These are phyloP conservation scores for Polygonum maritimum DNA, from an alignment of 148 eudicot genomes.

Conservation along the genomic window DNA sequence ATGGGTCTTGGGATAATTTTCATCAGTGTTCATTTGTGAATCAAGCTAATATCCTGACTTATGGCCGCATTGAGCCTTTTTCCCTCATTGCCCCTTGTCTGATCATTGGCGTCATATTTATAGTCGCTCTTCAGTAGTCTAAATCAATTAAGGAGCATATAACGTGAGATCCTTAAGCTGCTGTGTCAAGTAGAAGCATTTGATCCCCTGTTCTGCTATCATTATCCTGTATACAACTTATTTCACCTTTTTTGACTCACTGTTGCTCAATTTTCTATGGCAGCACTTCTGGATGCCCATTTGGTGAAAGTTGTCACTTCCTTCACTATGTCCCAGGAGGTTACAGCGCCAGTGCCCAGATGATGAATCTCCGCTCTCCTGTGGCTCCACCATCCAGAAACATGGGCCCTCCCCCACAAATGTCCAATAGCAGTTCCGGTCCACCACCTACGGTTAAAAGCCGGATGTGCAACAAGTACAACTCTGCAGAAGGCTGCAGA, in stretches of 20 bases:
- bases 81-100: neutral
- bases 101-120: neutral
- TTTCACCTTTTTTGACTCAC: neutral
- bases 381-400: slow-evolving; percentile 29
- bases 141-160: neutral
- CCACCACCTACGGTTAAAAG: slow-evolving; percentile 29
- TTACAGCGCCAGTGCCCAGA: slow-evolving; percentile 51
- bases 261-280: slow-evolving; percentile 18
- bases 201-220: neutral
- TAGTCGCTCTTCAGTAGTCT: neutral
- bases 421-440: slow-evolving; percentile 27
- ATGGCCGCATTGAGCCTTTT: neutral
- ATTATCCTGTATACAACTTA: neutral
- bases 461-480: slow-evolving; percentile 47
- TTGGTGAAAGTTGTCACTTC: slow-evolving; percentile 68
- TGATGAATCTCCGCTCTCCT: slow-evolving; percentile 34
- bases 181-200: neutral
- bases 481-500: slow-evolving; percentile 66
- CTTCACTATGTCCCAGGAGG: slow-evolving; percentile 71
- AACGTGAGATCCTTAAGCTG: neutral
- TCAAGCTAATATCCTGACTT: neutral
- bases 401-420: slow-evolving; percentile 25
- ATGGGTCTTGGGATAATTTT: neutral
- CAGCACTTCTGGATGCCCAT: slow-evolving; percentile 76
- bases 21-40: neutral